phyloP scores from a whole-genome alignment of 208 protist genomes.

The Leishmania braziliensis region DNA sequence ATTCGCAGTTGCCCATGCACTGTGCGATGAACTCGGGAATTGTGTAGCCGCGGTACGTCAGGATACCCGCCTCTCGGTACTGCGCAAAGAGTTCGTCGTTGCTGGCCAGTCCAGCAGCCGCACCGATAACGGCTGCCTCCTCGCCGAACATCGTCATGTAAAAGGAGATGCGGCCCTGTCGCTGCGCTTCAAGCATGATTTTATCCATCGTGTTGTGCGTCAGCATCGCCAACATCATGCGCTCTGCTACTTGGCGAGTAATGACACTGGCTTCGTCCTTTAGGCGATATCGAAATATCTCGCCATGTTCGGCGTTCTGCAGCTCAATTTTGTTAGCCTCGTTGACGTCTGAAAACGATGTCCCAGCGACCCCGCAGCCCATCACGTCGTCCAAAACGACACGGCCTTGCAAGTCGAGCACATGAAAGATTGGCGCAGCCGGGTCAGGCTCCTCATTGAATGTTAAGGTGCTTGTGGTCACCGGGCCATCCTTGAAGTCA shows the following conservation, averaged over 20 bases:
- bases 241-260: slow-evolving; percentile 36
- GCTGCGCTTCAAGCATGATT: slow-evolving; percentile 93
- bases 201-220: slow-evolving; percentile 91
- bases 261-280: slow-evolving; percentile 31
- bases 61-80: slow-evolving; percentile 91
- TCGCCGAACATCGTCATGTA: slow-evolving; percentile 98
- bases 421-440: slow-evolving; percentile 62
- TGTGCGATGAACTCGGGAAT: slow-evolving; percentile 94
- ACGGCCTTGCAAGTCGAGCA: slow-evolving; percentile 62
- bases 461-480: slow-evolving; percentile 48
- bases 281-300: slow-evolving; percentile 31
- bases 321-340: neutral
- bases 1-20: slow-evolving; percentile 94
- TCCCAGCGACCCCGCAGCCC: neutral
- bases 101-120: slow-evolving; percentile 85
- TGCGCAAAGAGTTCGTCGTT: slow-evolving; percentile 95
- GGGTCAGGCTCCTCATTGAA: slow-evolving; percentile 43
- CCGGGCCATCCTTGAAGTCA: slow-evolving; percentile 50
- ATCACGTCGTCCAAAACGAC: slow-evolving; percentile 23
- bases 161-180: slow-evolving; percentile 97
- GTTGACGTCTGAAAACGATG: neutral
- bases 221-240: slow-evolving; percentile 95
- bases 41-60: slow-evolving; percentile 89
- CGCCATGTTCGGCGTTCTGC: slow-evolving; percentile 18
- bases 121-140: slow-evolving; percentile 92